Conservation (phyloP, 495 filamentous ascomycete species). For the Glarea lozoyensis region DNA sequence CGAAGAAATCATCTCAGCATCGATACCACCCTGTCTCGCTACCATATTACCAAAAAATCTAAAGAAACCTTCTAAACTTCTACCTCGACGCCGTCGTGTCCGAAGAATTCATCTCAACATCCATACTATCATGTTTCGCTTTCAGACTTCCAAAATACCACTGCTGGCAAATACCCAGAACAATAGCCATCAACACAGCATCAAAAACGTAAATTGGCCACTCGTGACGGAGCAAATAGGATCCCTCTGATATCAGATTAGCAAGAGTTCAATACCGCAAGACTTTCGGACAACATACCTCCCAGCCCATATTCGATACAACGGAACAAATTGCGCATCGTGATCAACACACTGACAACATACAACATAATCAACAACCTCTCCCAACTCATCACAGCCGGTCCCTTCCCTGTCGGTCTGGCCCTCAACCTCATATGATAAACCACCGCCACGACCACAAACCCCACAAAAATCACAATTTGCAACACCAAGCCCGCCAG, state of each 20-base stretch:
- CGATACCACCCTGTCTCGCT: no score
- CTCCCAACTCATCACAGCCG: background rate
- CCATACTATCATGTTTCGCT: no score
- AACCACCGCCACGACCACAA: constrained; percentile 30
- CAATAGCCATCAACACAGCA: constrained; percentile 37
- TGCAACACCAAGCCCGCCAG: constrained; percentile 33
- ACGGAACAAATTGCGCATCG: background rate
- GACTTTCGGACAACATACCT: background rate
- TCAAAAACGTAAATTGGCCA: constrained; percentile 23
- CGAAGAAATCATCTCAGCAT: no score
- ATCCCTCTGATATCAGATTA: constrained; percentile 13
- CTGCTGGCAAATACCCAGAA: constrained; percentile 27
- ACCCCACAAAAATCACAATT: constrained; percentile 38
- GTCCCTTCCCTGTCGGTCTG: background rate
- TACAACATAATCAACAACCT: background rate
- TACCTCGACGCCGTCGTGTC: no score
- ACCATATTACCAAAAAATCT: no score
- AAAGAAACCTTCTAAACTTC: no score
- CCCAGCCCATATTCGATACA: background rate
- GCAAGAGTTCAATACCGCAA: background rate
- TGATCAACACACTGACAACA: background rate
- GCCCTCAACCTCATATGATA: constrained; percentile 17
- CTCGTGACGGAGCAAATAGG: constrained; percentile 15
- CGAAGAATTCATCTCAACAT: no score
- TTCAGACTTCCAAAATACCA: constrained; percentile 2